A percentile compares a stretch with the other conserved stretches of the same genome.
Conservation (phyloP, 2,329 filamentous ascomycete species). For the Botrytis fabae region DNA sequence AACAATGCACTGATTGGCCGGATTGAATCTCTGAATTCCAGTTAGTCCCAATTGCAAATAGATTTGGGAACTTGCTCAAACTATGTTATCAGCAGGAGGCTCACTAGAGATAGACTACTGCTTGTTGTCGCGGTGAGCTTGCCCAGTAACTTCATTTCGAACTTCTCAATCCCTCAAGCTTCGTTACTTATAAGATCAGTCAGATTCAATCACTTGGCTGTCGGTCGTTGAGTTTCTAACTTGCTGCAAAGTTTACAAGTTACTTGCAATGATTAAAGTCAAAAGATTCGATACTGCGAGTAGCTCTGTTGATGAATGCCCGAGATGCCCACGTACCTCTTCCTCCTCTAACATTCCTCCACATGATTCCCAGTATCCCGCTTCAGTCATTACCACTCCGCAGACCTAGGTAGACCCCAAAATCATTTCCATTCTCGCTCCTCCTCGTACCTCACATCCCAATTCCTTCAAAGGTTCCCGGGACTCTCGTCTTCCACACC, state of each 20-base stretch:
- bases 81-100: neutral
- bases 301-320: neutral
- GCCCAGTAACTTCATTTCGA: neutral
- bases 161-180: neutral
- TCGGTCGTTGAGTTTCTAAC: neutral
- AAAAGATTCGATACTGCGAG: neutral
- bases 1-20: neutral
- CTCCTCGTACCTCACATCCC: neutral
- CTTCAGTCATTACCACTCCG: neutral
- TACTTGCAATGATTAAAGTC: neutral
- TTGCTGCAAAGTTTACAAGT: neutral
- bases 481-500: neutral
- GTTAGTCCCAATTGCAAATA: too few species aligned
- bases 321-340: neutral
- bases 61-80: neutral
- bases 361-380: neutral
- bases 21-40: neutral
- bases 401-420: neutral
- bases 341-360: neutral
- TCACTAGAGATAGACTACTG: neutral
- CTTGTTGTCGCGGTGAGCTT: neutral
- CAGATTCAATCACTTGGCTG: neutral
- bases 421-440: neutral
- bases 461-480: neutral
- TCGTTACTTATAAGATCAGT: neutral